A percentile compares a stretch with the other conserved stretches of the same genome.
These are phyloP conservation scores for Cubamyces lactineus DNA, from an alignment of 768 basidiomycete species.

Conservation along the genomic window DNA sequence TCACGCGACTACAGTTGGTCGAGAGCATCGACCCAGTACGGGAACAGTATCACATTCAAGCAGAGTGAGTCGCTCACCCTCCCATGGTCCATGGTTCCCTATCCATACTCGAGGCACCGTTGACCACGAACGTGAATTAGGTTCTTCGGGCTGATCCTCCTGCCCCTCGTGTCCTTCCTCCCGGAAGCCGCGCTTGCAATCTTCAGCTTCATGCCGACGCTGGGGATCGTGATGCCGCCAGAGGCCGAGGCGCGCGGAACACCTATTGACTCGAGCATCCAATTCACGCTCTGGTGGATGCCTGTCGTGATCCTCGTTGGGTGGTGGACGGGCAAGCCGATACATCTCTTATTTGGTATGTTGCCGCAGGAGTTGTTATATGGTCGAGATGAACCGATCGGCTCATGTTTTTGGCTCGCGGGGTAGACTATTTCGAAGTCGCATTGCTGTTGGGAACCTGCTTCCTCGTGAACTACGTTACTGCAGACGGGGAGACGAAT, in stretches of 20 bases:
- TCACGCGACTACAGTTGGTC: slow-evolving; percentile 49
- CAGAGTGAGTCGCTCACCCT: slow-evolving; percentile 50
- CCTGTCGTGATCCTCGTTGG: slow-evolving; percentile 68
- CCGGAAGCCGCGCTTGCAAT: slow-evolving; percentile 66
- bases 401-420: neutral
- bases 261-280: slow-evolving; percentile 79
- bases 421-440: slow-evolving; percentile 68
- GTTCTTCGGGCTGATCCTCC: slow-evolving; percentile 73
- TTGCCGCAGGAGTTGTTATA: neutral
- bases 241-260: slow-evolving; percentile 53
- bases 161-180: slow-evolving; percentile 73
- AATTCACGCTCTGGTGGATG: slow-evolving; percentile 80
- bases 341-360: slow-evolving; percentile 70
- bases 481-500: slow-evolving; percentile 76
- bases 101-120: neutral
- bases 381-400: too few species aligned
- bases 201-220: slow-evolving; percentile 53
- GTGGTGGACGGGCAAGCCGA: slow-evolving; percentile 66
- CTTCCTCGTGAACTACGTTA: slow-evolving; percentile 80
- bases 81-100: neutral
- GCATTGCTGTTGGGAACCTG: slow-evolving; percentile 64
- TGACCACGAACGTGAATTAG: slow-evolving; percentile 35
- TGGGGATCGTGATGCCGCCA: slow-evolving; percentile 40
- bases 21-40: slow-evolving; percentile 63
- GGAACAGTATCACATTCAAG: slow-evolving; percentile 43